Evolutionary conservation across 106 monocot species (phyloP), one percentile per base, ranked within the genome.

Genomic region (Posidonia australis): DNA sequence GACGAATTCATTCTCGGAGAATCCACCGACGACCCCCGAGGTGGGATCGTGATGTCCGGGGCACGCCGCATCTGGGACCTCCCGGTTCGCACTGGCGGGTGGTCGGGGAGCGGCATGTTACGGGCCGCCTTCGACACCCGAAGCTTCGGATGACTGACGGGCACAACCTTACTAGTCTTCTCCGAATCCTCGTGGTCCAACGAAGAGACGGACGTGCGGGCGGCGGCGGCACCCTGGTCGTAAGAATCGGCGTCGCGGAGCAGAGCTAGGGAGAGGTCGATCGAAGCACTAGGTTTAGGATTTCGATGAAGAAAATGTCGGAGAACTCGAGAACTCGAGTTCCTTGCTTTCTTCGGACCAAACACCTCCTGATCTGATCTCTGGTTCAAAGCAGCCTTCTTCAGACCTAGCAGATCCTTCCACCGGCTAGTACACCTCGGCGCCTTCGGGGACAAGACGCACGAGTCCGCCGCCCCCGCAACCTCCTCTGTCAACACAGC

Each of bases 1-100:
- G 96, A 90, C 24, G 96, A 76, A 75, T 87, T 90, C 71, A 96
- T 81, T 64, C 96, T 54, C 11, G 96, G 96, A 54, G 86, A 87
- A 59, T 90, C 96, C 21, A 74, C 84, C 10, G 79, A 71, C 27
- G 72, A 19, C 11, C 74, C 67, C 0, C 77, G 46, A 9, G 64
- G 42, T 3, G 77, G 72, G 0, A 72, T 59, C 12, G 61, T 20
- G 2, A 46, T 46, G 1, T 62, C 71, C 2, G 72, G 30, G 36
- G 69, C 36, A 2, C 67, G 61, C 25, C 72, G 59, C 43, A 44
- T 46, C 47, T 62, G 74, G 51, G 46, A 63, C 16, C 69, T 59
- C 23, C 63, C 62, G 20, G 21, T 16, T 7, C 67, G 21, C 13
- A 44, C 55, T 13, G 55, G 1, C 10, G 32, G 43, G 32, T 66